Percentiles rank a stretch among this genome's conserved stretches.
Conservation (phyloP, 2,329 filamentous ascomycete genomes). For the Colletotrichum sp. region DNA sequence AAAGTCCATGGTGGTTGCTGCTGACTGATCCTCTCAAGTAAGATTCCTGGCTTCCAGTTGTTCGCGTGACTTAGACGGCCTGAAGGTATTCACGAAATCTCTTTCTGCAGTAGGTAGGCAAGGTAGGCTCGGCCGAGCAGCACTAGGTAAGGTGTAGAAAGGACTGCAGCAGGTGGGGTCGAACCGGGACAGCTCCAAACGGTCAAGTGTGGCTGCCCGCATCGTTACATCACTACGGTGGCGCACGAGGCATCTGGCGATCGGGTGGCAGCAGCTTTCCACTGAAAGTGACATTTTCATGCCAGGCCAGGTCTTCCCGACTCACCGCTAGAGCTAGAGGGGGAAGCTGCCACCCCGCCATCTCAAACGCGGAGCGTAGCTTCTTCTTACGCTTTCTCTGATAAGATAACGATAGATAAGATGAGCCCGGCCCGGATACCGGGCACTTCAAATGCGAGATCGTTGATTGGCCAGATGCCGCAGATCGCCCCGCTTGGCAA, state of each 20-base stretch:
- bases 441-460: not conserved
- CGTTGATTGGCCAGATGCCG: not conserved
- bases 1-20: conserved; percentile 9
- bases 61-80: not conserved
- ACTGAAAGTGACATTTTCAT: not conserved
- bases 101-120: not conserved
- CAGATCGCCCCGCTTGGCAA: not conserved
- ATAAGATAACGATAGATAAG: not conserved
- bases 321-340: not conserved
- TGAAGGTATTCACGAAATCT: not conserved
- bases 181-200: not conserved
- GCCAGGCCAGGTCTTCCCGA: not conserved
- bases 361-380: not conserved
- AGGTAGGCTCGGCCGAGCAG: not conserved
- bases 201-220: not conserved
- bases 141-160: not conserved
- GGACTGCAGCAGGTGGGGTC: not conserved
- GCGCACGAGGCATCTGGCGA: not conserved
- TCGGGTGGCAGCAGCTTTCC: not conserved
- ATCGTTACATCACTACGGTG: not conserved
- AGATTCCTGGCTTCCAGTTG: not conserved
- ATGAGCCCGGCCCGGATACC: not conserved
- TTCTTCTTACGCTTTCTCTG: not conserved
- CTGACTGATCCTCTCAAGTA: not conserved
- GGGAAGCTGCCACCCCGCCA: not conserved